Evolutionary conservation across 768 basidiomycete species (phyloP), one percentile per base, ranked within the genome.

Genomic region (Kwoniella shandongensis): DNA sequence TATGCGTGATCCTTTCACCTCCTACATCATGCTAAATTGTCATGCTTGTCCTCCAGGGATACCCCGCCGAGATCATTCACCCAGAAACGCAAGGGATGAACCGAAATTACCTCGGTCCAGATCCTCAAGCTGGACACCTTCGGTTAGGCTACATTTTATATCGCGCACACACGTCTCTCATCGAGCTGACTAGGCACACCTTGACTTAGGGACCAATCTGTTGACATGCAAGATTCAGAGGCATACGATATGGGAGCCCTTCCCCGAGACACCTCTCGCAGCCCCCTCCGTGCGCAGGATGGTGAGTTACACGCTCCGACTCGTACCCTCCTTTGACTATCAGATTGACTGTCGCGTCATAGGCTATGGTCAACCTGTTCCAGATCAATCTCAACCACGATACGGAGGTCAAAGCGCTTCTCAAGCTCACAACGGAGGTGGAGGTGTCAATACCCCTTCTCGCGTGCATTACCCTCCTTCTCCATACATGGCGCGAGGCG

Each of bases 381-480:
- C 30, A 35, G 46, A 46, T n/a, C 40, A 52, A 36, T 42, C 59
- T 6, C 46, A 54, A 23, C 59, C 61, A 20, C 49, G 52, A n/a
- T n/a, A n/a, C n/a, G n/a, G n/a, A n/a, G n/a, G n/a, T n/a, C 45
- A 53, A 55, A 2, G 48, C 59, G 40, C 62, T 59, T 26, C 61
- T 58, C 2, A 53, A 53, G 29, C 51, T 62, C 23, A 11, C 36
- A 13, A 26, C 5, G 35, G 8, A 22, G 56, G 48, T 39, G 13
- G 38, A 7, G 44, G 49, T 18, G 40, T n/a, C 46, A 17, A 36
- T 3, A 60, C 65, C 6, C 53, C 59, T 32, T 49, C 44, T 26
- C 59, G 64, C 5, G 69, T 70, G 10, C 69, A 70, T 48, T 70
- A 70, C 45, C 69, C 69, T 7, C 69, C 69, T 8, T 61, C 66